Conservation (phyloP, 2,329 filamentous ascomycete genomes). For the Penicillium sp. region DNA sequence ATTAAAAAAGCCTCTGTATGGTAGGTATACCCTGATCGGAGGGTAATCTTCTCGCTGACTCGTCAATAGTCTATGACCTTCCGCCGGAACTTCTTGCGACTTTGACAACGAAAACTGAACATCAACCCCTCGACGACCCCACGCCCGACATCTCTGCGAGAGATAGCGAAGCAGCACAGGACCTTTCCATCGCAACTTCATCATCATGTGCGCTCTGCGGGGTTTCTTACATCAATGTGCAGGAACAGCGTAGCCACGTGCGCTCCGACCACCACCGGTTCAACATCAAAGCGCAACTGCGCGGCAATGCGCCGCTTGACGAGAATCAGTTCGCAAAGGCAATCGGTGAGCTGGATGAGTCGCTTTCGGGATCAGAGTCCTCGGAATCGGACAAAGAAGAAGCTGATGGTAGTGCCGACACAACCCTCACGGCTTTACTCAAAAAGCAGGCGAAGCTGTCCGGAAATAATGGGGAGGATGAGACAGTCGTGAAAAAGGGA, state of each 20-base stretch:
- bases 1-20: conserved; percentile 52
- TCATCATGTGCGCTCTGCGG: conserved; percentile 81
- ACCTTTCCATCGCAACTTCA: conserved; percentile 50
- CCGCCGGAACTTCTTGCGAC: conserved; percentile 70
- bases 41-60: conserved; percentile 15
- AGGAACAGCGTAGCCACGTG: conserved; percentile 81
- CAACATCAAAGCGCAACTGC: conserved; percentile 88
- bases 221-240: conserved; percentile 67
- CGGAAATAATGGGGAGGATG: conserved; percentile 47
- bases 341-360: conserved; percentile 84
- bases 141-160: conserved; percentile 21
- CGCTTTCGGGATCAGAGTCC: conserved; percentile 74
- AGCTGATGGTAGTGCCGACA: conserved; percentile 41
- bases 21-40: conserved; percentile 27
- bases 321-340: conserved; percentile 86
- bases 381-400: conserved; percentile 69
- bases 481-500: conserved; percentile 50
- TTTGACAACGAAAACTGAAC: conserved; percentile 59
- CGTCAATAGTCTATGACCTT: conserved; percentile 73
- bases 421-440: conserved; percentile 69
- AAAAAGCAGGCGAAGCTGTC: conserved; percentile 79
- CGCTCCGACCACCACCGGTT: conserved; percentile 91
- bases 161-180: conserved; percentile 36
- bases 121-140: conserved; percentile 28
- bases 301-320: conserved; percentile 68